phyloP scores from a whole-genome alignment of 768 basidiomycete species.

The Pleurotus djamor region DNA sequence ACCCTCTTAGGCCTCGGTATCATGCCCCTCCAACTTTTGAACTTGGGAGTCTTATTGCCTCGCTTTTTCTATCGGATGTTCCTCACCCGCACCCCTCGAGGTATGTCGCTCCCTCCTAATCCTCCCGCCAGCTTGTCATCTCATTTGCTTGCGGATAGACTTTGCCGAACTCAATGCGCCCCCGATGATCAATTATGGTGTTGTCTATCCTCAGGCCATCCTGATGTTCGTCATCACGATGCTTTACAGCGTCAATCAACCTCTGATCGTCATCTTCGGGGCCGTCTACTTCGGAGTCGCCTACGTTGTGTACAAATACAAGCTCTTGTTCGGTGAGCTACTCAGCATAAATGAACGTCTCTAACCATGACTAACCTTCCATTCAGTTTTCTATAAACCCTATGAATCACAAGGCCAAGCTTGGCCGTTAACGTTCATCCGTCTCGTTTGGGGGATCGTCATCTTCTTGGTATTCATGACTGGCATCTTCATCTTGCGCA shows the following conservation, averaged over 20 bases:
- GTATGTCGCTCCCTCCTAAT: conserved; percentile 32
- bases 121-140: not conserved
- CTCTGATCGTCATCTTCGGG: conserved; percentile 92
- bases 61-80: conserved; percentile 73
- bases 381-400: conserved; percentile 93
- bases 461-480: conserved; percentile 98
- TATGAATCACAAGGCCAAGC: conserved; percentile 98
- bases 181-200: conserved; percentile 97
- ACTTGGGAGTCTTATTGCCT: conserved; percentile 85
- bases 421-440: conserved; percentile 94
- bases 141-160: conserved; percentile 44
- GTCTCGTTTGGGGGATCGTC: conserved; percentile 89
- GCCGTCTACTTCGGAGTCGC: conserved; percentile 95
- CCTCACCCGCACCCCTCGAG: conserved; percentile 87
- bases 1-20: conserved; percentile 69
- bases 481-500: conserved; percentile 77
- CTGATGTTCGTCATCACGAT: conserved; percentile 94
- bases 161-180: conserved; percentile 96
- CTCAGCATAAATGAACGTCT: not conserved
- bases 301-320: conserved; percentile 98
- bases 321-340: conserved; percentile 84
- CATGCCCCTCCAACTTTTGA: conserved; percentile 94
- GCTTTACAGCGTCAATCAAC: conserved; percentile 94
- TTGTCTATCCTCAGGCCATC: conserved; percentile 96
- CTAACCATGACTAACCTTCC: not conserved